Evolutionary conservation across 805 yeast species (phyloP).

Genomic region (Starmera pachycereana): DNA sequence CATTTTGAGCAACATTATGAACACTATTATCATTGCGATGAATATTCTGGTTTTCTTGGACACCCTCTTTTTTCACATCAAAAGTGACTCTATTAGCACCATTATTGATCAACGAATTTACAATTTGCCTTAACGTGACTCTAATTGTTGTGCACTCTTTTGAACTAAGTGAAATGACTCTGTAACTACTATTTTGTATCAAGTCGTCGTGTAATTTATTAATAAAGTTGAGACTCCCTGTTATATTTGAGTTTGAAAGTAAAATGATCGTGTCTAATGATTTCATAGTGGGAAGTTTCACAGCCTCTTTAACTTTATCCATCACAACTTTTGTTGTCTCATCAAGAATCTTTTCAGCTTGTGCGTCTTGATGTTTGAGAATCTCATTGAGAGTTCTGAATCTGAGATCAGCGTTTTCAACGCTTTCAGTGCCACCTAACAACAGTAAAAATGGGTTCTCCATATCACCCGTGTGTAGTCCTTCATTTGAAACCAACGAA

Average conservation of each 20-base stretch:
- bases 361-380: conserved; percentile 7
- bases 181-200: conserved; percentile 3
- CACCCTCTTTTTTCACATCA: not conserved
- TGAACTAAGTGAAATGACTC: conserved; percentile 11
- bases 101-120: conserved; percentile 6
- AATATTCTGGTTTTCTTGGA: no score
- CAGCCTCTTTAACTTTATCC: conserved; percentile 4
- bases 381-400: conserved; percentile 7
- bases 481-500: conserved; percentile 9
- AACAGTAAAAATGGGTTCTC: conserved; percentile 9
- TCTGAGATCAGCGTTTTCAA: conserved; percentile 8
- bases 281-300: conserved; percentile 1
- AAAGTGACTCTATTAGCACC: not conserved
- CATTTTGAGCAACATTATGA: not conserved
- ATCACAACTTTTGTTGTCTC: conserved; percentile 9
- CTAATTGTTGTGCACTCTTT: conserved; percentile 19
- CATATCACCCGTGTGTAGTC: conserved; percentile 1
- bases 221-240: conserved; percentile 10
- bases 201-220: conserved; percentile 7
- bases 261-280: conserved; percentile 11
- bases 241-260: conserved; percentile 13
- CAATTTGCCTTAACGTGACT: conserved; percentile 12
- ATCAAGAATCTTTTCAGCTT: conserved; percentile 7
- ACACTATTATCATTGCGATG: not conserved
- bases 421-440: conserved; percentile 10